Evolutionary conservation across 768 basidiomycete genomes (phyloP).

Genomic region (Boletus coccyginus): DNA sequence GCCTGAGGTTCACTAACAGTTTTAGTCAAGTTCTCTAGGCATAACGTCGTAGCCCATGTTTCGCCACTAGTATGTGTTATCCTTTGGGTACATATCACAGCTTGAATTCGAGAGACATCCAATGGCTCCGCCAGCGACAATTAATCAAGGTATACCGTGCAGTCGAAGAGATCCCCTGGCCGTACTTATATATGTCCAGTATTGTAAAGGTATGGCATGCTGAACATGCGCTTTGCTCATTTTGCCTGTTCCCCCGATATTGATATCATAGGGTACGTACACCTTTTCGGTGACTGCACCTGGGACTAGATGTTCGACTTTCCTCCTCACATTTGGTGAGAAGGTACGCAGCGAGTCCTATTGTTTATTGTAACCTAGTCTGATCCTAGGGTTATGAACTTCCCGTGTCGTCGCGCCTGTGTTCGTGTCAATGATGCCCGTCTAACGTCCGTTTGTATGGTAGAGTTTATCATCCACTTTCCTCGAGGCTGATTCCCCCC

Average conservation of each 20-base stretch:
- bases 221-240: too few species aligned
- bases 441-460: not conserved
- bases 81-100: too few species aligned
- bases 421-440: not conserved
- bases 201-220: too few species aligned
- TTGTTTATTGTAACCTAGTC: not conserved
- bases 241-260: too few species aligned
- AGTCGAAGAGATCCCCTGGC: too few species aligned
- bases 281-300: too few species aligned
- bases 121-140: too few species aligned
- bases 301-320: too few species aligned
- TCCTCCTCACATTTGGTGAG: constrained; percentile 11
- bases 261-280: too few species aligned
- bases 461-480: not conserved
- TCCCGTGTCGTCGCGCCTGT: not conserved
- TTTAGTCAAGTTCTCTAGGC: constrained; percentile 84
- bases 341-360: constrained; percentile 32
- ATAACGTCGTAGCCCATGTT: constrained; percentile 83
- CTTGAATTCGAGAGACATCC: too few species aligned
- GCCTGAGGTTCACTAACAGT: not conserved
- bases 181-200: too few species aligned
- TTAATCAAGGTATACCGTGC: too few species aligned
- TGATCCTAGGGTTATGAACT: not conserved
- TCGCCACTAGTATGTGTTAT: constrained; percentile 40
- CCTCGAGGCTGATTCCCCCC: not conserved